Conservation (phyloP, 495 filamentous ascomycete genomes). For the Tuber aestivum region DNA sequence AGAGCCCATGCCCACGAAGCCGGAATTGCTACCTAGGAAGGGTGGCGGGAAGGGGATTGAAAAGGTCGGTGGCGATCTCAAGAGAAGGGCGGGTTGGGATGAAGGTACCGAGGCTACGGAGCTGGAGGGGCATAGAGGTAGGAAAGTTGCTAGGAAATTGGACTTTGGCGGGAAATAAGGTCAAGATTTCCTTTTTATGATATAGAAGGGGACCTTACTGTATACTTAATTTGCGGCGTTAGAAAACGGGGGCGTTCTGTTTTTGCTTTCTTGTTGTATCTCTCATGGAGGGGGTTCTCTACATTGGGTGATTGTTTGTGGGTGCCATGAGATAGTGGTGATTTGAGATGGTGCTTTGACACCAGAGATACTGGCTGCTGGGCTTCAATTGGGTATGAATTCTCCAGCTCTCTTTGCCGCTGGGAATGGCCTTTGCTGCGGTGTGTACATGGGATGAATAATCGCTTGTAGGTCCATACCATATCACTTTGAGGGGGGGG, state of each 20-base stretch:
- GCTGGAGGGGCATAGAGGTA: conserved; percentile 56
- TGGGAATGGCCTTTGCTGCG: neutral
- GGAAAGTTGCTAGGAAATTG: conserved; percentile 75
- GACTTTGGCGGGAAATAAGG: conserved; percentile 66
- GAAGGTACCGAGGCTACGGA: conserved; percentile 62
- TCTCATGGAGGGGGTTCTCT: neutral
- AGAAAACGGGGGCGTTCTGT: neutral
- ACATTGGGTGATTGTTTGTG: neutral
- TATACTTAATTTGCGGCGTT: neutral
- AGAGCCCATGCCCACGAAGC: conserved; percentile 76
- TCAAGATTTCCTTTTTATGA: neutral
- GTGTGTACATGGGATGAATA: neutral
- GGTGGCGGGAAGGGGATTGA: conserved; percentile 58
- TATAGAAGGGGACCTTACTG: neutral
- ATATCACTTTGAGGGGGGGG: too few species aligned
- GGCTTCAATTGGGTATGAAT: neutral
- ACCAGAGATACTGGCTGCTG: neutral
- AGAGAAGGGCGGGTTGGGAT: conserved; percentile 66
- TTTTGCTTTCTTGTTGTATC: neutral
- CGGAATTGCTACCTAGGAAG: conserved; percentile 70
- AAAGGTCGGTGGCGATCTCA: conserved; percentile 79
- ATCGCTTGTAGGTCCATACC: neutral
- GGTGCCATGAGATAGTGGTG: neutral
- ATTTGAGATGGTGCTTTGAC: neutral
- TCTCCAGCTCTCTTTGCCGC: neutral